Evolutionary conservation across 2,329 filamentous ascomycete genomes (phyloP).

Genomic region (Botryotinia narcissicola): DNA sequence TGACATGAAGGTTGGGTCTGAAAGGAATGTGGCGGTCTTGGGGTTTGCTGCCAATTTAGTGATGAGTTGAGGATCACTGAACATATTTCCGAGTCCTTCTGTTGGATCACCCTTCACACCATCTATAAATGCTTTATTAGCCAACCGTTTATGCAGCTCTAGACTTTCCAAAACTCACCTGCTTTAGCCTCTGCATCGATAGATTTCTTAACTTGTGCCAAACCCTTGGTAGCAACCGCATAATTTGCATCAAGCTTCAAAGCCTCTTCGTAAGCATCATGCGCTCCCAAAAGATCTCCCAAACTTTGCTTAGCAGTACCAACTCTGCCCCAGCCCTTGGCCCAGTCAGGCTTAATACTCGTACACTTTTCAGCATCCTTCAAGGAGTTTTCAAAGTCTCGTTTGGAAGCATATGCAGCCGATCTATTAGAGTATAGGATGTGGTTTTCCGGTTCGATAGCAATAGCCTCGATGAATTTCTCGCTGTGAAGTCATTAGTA

Average conservation of each 20-base stretch:
- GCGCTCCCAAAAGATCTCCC: slow-evolving; percentile 79
- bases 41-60: slow-evolving; percentile 92
- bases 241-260: slow-evolving; percentile 90
- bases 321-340: slow-evolving; percentile 93
- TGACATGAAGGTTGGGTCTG: slow-evolving; percentile 82
- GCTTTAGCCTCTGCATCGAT: slow-evolving; percentile 72
- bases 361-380: slow-evolving; percentile 91
- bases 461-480: slow-evolving; percentile 93
- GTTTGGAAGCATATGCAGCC: slow-evolving; percentile 81
- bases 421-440: slow-evolving; percentile 98
- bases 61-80: slow-evolving; percentile 86
- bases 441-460: slow-evolving; percentile 83
- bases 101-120: slow-evolving; percentile 59
- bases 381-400: slow-evolving; percentile 79
- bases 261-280: slow-evolving; percentile 91
- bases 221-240: slow-evolving; percentile 85
- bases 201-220: slow-evolving; percentile 81
- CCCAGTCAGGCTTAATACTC: slow-evolving; percentile 95
- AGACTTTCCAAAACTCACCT: slow-evolving; percentile 29
- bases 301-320: slow-evolving; percentile 86
- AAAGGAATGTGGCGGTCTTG: slow-evolving; percentile 80
- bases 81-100: slow-evolving; percentile 84
- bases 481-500: slow-evolving; percentile 55
- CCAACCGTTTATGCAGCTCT: slow-evolving; percentile 20
- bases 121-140: slow-evolving; percentile 31